Evolutionary conservation across 73 alveolate species (phyloP).

Genomic region (Uronychia binucleata): DNA sequence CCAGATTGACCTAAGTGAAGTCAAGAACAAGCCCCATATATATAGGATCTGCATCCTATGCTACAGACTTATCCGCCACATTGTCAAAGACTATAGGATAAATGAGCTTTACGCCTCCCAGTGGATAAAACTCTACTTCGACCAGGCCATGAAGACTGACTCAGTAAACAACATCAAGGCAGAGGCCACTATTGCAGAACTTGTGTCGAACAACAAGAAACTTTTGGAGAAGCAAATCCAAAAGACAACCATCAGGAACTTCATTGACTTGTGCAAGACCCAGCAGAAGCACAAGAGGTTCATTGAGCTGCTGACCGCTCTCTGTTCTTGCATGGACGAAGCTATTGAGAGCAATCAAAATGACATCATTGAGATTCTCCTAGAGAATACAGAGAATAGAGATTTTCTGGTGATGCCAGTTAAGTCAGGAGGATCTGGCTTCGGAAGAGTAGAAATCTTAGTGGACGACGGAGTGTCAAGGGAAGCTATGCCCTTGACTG

Average conservation of each 20-base stretch:
- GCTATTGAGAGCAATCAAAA: slow-evolving; percentile 55
- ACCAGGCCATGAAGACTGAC: slow-evolving; percentile 57
- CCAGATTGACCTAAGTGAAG: neutral
- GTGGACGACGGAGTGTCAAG: slow-evolving; percentile 22
- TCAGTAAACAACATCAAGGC: slow-evolving; percentile 44
- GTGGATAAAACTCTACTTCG: slow-evolving; percentile 64
- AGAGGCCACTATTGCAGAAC: slow-evolving; percentile 49
- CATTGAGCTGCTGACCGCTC: slow-evolving; percentile 52
- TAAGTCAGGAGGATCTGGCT: neutral
- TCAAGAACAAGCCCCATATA: neutral
- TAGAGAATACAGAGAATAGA: slow-evolving; percentile 1
- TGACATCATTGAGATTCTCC: slow-evolving; percentile 26
- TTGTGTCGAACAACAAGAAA: slow-evolving; percentile 53
- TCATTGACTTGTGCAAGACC: slow-evolving; percentile 51
- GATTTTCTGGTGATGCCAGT: slow-evolving; percentile 13
- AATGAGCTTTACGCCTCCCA: slow-evolving; percentile 71
- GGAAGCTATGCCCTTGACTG: slow-evolving; percentile 11
- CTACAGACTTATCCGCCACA: slow-evolving; percentile 39
- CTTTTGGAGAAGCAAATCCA: slow-evolving; percentile 54
- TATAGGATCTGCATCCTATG: slow-evolving; percentile 24
- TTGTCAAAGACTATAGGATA: slow-evolving; percentile 58
- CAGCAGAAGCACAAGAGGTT: slow-evolving; percentile 54
- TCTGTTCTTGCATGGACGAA: slow-evolving; percentile 56
- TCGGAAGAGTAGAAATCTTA: slow-evolving; percentile 13
- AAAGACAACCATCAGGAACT: slow-evolving; percentile 28